phyloP scores from a whole-genome alignment of 1,284 basidiomycete species.

The Omphalotus olearius region DNA sequence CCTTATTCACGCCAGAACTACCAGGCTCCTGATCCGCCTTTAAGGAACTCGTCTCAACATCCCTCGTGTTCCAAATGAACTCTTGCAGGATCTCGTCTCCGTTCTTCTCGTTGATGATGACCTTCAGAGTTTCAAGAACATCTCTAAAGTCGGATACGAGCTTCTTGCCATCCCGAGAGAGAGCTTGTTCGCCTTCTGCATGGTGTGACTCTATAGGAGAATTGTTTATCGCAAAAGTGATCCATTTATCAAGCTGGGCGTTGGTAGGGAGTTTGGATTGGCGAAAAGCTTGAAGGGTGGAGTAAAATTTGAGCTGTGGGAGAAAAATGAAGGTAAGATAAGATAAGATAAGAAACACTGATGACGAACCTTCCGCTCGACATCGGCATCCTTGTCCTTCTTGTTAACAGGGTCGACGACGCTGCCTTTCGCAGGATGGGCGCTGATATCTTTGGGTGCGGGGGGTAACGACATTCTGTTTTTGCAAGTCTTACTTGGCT shows the following conservation, averaged over 20 bases:
- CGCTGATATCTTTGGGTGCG: constrained; percentile 54
- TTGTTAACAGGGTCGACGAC: constrained; percentile 59
- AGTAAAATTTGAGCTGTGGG: constrained; percentile 71
- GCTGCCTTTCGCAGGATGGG: constrained; percentile 48
- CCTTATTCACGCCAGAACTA: constrained; percentile 51
- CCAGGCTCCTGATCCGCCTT: too few species aligned
- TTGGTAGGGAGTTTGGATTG: constrained; percentile 79
- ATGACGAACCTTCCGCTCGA: constrained; percentile 53
- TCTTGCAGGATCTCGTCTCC: constrained; percentile 86
- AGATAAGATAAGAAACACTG: background rate
- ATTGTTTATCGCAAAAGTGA: constrained; percentile 39
- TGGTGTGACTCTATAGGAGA: constrained; percentile 60
- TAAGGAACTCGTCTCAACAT: too few species aligned
- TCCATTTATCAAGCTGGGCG: constrained; percentile 69
- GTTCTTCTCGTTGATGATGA: constrained; percentile 80
- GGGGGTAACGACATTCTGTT: constrained; percentile 65
- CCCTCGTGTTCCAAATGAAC: constrained; percentile 75
- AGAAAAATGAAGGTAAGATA: background rate
- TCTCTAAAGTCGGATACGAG: constrained; percentile 74
- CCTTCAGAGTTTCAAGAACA: constrained; percentile 66
- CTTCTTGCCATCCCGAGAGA: constrained; percentile 75
- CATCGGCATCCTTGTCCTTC: constrained; percentile 48
- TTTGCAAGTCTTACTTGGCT: too few species aligned
- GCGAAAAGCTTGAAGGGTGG: constrained; percentile 75
- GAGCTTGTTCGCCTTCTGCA: constrained; percentile 28